These are phyloP conservation scores for Amaranthus palmeri DNA, from an alignment of 148 eudicot genomes.

Conservation along the genomic window DNA sequence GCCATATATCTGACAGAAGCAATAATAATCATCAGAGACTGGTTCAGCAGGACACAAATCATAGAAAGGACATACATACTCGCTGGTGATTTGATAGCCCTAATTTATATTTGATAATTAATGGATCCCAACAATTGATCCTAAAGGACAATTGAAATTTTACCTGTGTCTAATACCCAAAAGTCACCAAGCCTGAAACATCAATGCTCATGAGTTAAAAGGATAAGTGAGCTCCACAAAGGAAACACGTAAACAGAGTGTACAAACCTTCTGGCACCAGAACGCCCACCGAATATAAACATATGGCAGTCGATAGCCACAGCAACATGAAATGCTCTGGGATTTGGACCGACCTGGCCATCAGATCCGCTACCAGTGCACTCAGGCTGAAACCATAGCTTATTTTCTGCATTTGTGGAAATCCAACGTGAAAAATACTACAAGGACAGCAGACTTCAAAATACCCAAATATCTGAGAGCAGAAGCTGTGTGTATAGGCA, in stretches of 20 bases:
- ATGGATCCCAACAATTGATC: neutral
- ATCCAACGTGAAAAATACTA: conserved; percentile 12
- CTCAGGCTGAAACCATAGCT: conserved; percentile 88
- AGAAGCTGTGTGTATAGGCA: neutral
- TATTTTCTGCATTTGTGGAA: conserved; percentile 56
- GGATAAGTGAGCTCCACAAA: neutral
- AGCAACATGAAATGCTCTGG: conserved; percentile 94
- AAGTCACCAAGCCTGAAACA: conserved; percentile 93
- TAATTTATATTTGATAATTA: neutral
- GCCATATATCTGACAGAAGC: conserved; percentile 80
- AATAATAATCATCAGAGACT: conserved; percentile 20
- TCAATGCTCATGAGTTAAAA: neutral
- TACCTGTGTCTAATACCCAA: conserved; percentile 99
- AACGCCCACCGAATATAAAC: conserved; percentile 96
- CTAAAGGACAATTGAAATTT: conserved; percentile 4
- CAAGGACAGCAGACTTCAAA: neutral
- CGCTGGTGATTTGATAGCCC: neutral
- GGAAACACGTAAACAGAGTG: neutral
- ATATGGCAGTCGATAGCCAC: conserved; percentile 91
- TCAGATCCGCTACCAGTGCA: conserved; percentile 82
- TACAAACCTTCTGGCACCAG: conserved; percentile 68
- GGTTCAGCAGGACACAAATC: neutral
- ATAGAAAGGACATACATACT: neutral
- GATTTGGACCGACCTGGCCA: conserved; percentile 79
- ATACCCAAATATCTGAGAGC: neutral